Evolutionary conservation across 1,284 basidiomycete genomes (phyloP).

Genomic region (Puccinia polysora): DNA sequence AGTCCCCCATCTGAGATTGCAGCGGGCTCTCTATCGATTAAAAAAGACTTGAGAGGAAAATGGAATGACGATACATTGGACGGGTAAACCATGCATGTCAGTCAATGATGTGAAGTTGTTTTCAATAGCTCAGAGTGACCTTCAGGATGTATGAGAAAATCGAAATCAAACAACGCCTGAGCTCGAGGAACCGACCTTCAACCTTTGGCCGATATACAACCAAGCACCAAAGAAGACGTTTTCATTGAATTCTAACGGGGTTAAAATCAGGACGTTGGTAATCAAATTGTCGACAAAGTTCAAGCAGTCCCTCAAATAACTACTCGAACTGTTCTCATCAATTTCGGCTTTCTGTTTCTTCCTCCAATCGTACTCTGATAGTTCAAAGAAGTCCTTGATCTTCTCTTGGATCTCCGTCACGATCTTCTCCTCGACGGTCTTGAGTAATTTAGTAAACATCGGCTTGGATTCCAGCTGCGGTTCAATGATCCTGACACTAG

Average conservation of each 20-base stretch:
- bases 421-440: slow-evolving; percentile 66
- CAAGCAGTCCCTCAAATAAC: slow-evolving; percentile 88
- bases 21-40: slow-evolving; percentile 29
- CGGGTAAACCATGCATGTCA: not conserved
- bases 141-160: too few relatives aligned
- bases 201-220: slow-evolving; percentile 73
- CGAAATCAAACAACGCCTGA: too few relatives aligned
- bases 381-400: slow-evolving; percentile 91
- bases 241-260: slow-evolving; percentile 71
- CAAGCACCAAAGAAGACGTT: slow-evolving; percentile 81
- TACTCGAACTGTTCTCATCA: slow-evolving; percentile 57
- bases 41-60: slow-evolving; percentile 9
- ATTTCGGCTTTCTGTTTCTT: slow-evolving; percentile 58
- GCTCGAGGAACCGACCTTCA: slow-evolving; percentile 65
- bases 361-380: slow-evolving; percentile 92
- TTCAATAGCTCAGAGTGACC: too few relatives aligned
- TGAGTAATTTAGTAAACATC: slow-evolving; percentile 15
- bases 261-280: slow-evolving; percentile 78
- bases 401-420: slow-evolving; percentile 79
- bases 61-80: not conserved
- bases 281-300: slow-evolving; percentile 96
- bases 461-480: slow-evolving; percentile 40
- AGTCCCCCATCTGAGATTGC: slow-evolving; percentile 33
- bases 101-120: not conserved
- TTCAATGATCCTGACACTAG: not conserved